Conservation (phyloP, 116 monocot species). For the Trichopus zeylanicus region DNA sequence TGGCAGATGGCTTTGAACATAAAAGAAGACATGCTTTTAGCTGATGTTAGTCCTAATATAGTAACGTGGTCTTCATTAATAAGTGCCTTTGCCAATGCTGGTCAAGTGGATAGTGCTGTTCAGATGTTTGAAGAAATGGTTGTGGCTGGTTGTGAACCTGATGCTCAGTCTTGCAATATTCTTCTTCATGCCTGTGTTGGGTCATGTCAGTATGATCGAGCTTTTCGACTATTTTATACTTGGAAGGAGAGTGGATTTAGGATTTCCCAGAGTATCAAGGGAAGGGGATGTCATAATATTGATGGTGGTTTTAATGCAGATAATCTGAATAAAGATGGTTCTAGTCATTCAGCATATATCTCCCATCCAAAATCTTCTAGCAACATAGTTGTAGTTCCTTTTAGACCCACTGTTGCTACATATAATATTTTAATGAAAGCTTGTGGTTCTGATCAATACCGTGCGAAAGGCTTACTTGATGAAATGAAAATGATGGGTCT, state of each 20-base stretch:
- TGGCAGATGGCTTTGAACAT: constrained; percentile 67
- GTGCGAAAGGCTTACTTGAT: constrained; percentile 61
- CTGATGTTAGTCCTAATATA: constrained; percentile 62
- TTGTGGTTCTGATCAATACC: constrained; percentile 68
- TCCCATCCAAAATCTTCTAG: constrained; percentile 5
- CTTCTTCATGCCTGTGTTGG: constrained; percentile 72
- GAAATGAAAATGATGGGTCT: constrained; percentile 74
- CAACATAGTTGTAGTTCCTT: constrained; percentile 29
- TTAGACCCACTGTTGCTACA: constrained; percentile 74
- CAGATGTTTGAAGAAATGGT: constrained; percentile 83
- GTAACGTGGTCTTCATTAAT: constrained; percentile 82
- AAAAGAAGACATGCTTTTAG: constrained; percentile 70
- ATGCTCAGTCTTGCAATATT: constrained; percentile 75
- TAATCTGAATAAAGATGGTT: constrained; percentile 1
- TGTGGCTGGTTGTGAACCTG: constrained; percentile 67
- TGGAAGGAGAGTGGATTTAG: constrained; percentile 71
- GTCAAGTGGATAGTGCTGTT: constrained; percentile 48
- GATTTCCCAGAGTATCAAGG: constrained; percentile 13
- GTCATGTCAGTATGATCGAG: constrained; percentile 78
- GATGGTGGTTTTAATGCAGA: constrained; percentile 1
- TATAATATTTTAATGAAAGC: constrained; percentile 93
- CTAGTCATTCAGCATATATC: constrained; percentile 1
- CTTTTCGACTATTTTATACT: constrained; percentile 60
- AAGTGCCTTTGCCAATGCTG: constrained; percentile 63
- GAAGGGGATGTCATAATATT: not conserved